phyloP scores from a whole-genome alignment of 192 early-diverging fungal genomes.

The Chytriomyces confervae region DNA sequence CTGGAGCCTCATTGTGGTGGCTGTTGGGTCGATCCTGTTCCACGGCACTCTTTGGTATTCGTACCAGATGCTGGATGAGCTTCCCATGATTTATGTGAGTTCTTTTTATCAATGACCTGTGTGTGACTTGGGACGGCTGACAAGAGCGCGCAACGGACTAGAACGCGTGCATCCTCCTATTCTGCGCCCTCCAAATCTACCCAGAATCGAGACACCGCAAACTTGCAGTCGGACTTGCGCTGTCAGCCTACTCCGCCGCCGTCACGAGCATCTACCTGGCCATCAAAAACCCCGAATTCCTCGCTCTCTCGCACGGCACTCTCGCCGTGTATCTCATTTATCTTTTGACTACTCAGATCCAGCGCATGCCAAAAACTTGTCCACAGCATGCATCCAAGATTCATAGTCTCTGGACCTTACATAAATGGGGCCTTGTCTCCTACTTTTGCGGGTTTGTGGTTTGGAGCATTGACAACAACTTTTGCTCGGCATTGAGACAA shows the following conservation, averaged over 20 bases:
- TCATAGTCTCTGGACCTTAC: not conserved
- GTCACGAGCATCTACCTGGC: constrained; percentile 60
- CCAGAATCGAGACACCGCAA: not conserved
- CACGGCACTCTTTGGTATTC: constrained; percentile 74
- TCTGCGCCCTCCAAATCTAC: constrained; percentile 41
- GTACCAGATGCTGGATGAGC: constrained; percentile 62
- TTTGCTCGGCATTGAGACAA: constrained; percentile 8
- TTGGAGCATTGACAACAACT: constrained; percentile 24
- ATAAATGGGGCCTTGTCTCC: not conserved
- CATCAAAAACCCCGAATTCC: constrained; percentile 71
- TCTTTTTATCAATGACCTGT: not conserved
- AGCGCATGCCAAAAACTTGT: not conserved
- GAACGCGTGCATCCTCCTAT: constrained; percentile 28
- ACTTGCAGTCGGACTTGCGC: not conserved
- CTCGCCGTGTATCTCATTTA: constrained; percentile 26
- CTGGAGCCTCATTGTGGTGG: constrained; percentile 69
- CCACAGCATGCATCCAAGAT: not conserved
- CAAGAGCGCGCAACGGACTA: not conserved
- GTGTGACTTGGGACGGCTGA: not conserved
- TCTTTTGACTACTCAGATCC: constrained; percentile 36
- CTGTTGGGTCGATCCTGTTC: constrained; percentile 75
- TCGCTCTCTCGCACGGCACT: constrained; percentile 50
- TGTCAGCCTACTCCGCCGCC: constrained; percentile 15
- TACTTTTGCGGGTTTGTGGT: constrained; percentile 5
- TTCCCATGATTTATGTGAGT: constrained; percentile 65